phyloP scores from a whole-genome alignment of 257 asterid genomes.

The Knoxia roxburghii region DNA sequence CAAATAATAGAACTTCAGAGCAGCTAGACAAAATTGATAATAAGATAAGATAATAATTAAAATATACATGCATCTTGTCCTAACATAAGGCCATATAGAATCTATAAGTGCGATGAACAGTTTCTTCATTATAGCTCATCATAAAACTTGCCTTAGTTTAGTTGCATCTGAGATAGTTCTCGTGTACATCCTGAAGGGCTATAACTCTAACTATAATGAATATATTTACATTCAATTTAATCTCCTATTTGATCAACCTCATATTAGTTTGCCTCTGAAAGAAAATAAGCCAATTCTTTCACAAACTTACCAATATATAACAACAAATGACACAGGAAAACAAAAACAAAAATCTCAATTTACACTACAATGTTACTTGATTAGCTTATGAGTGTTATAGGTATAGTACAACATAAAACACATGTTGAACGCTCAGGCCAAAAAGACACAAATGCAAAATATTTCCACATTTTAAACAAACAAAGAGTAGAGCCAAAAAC shows the following conservation, averaged over 20 bases:
- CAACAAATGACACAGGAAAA: neutral
- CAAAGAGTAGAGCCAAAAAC: neutral
- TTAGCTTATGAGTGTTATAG: too few species aligned
- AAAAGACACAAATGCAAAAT: neutral
- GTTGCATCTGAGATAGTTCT: neutral
- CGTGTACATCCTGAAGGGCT: neutral
- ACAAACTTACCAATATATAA: neutral
- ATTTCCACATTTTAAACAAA: neutral
- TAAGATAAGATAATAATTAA: neutral
- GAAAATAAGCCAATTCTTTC: slow-evolving; percentile 1
- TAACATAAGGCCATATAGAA: neutral
- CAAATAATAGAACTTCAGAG: slow-evolving; percentile 11
- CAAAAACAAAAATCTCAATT: neutral
- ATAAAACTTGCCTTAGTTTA: neutral
- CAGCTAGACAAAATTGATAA: slow-evolving; percentile 7
- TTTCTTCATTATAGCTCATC: neutral
- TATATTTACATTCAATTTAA: neutral
- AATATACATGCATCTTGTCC: neutral
- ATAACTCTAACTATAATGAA: neutral
- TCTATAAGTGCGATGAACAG: neutral
- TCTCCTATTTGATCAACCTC: neutral
- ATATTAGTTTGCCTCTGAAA: neutral
- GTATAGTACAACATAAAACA: neutral
- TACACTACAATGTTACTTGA: too few species aligned
- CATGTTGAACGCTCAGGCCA: too few species aligned